A percentile compares a stretch with the other conserved stretches of the same genome.
Conservation (phyloP, 2,329 filamentous ascomycete species). For the Calonectria hawksworthii region DNA sequence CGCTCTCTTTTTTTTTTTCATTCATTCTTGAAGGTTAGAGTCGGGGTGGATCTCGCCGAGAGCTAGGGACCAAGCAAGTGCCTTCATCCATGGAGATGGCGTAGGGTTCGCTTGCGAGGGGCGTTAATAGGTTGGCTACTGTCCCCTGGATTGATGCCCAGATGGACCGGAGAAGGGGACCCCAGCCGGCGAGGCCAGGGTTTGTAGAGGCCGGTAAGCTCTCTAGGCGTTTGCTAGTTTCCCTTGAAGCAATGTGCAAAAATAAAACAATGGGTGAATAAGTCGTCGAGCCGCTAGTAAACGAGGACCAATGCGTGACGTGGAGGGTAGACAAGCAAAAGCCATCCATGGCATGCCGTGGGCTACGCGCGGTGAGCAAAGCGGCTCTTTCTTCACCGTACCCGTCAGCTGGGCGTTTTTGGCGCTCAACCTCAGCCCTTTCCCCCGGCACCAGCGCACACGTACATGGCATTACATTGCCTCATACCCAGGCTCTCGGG, state of each 20-base stretch:
- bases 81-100: not conserved
- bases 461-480: not conserved
- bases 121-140: conserved; percentile 6
- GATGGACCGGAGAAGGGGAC: not conserved
- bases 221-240: not conserved
- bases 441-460: not conserved
- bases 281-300: not conserved
- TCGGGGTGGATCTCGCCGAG: conserved; percentile 20
- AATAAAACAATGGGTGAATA: not conserved
- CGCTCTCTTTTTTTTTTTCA: not conserved
- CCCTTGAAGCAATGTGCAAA: not conserved
- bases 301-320: not conserved
- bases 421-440: not conserved
- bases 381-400: conserved; percentile 1
- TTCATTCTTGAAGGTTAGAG: not conserved
- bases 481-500: conserved; percentile 14
- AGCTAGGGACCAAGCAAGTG: conserved; percentile 8
- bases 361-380: not conserved
- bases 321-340: not conserved
- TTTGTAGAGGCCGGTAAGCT: not conserved
- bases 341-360: not conserved
- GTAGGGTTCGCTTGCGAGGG: conserved; percentile 7
- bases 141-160: conserved; percentile 10
- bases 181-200: not conserved
- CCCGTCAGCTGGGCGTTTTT: not conserved